Percentiles rank a stretch among this genome's conserved stretches.
Evolutionary conservation across 441 rosid species (phyloP).

Genomic region (Breynia disticha): DNA sequence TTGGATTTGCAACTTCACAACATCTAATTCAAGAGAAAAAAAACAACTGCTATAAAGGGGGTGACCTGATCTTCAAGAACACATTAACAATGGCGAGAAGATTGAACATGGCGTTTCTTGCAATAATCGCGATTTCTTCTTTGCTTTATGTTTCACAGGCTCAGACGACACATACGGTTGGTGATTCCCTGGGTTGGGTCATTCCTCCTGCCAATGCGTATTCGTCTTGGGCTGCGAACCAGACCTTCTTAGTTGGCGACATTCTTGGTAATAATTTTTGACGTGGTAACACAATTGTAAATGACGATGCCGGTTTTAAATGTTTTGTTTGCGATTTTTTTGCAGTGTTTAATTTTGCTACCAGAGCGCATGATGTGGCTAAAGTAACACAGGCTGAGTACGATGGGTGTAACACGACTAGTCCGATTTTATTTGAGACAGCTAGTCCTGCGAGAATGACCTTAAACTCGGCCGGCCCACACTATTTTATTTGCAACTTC

Average conservation of each 20-base stretch:
- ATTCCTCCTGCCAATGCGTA: conserved; percentile 13
- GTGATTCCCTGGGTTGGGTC: conserved; percentile 32
- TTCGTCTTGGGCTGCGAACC: conserved; percentile 23
- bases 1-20: not conserved
- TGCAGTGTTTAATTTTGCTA: conserved; percentile 36
- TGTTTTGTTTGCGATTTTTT: not conserved
- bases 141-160: conserved; percentile 23
- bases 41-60: conserved; percentile 13
- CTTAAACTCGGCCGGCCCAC: conserved; percentile 25
- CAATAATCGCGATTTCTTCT: conserved; percentile 13
- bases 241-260: conserved; percentile 21
- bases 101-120: conserved; percentile 10
- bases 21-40: not conserved
- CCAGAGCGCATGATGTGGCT: conserved; percentile 34
- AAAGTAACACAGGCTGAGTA: conserved; percentile 18
- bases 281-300: not conserved
- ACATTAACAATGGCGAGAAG: conserved; percentile 23
- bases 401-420: conserved; percentile 19
- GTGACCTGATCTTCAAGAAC: conserved; percentile 20
- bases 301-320: not conserved
- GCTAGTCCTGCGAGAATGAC: conserved; percentile 27
- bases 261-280: conserved; percentile 19
- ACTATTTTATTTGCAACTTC: conserved; percentile 27
- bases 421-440: not conserved
- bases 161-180: conserved; percentile 28